phyloP scores from a whole-genome alignment of 768 basidiomycete genomes.

The Kwoniella botswanensis region DNA sequence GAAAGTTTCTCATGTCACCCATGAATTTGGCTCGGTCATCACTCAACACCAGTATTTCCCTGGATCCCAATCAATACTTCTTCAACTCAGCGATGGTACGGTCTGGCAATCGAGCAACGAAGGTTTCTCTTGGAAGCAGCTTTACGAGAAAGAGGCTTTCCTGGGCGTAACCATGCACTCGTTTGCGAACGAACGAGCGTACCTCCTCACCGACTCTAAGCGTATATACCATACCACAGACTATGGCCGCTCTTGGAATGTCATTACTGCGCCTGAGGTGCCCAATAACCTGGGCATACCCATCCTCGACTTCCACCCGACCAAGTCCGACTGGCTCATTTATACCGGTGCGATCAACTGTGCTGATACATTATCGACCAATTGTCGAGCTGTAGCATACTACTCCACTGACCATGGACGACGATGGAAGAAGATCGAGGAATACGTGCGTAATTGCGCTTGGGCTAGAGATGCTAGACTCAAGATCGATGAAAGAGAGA shows the following conservation, averaged over 20 bases:
- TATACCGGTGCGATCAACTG: slow-evolving; percentile 85
- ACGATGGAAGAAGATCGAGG: slow-evolving; percentile 75
- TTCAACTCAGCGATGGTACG: slow-evolving; percentile 73
- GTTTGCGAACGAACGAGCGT: slow-evolving; percentile 79
- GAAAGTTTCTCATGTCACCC: slow-evolving; percentile 71
- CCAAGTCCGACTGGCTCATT: slow-evolving; percentile 76
- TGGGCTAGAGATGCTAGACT: slow-evolving; percentile 85
- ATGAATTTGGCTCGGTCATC: slow-evolving; percentile 60
- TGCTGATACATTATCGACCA: slow-evolving; percentile 58
- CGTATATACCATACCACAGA: slow-evolving; percentile 81
- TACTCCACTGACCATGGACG: slow-evolving; percentile 80
- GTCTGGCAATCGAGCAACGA: slow-evolving; percentile 97
- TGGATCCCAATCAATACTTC: slow-evolving; percentile 78
- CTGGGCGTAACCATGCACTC: slow-evolving; percentile 85
- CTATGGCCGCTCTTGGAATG: slow-evolving; percentile 74
- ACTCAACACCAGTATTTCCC: slow-evolving; percentile 84
- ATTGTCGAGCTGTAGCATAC: slow-evolving; percentile 75
- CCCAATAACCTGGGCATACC: slow-evolving; percentile 80
- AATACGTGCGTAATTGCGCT: slow-evolving; percentile 86
- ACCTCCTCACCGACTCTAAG: slow-evolving; percentile 74
- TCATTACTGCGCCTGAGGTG: slow-evolving; percentile 65
- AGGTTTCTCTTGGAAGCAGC: slow-evolving; percentile 85
- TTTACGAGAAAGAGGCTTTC: slow-evolving; percentile 69
- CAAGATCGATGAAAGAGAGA: slow-evolving; percentile 80
- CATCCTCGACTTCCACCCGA: slow-evolving; percentile 85